phyloP scores from a whole-genome alignment of 768 basidiomycete species.

The Gautieria morchelliformis region DNA sequence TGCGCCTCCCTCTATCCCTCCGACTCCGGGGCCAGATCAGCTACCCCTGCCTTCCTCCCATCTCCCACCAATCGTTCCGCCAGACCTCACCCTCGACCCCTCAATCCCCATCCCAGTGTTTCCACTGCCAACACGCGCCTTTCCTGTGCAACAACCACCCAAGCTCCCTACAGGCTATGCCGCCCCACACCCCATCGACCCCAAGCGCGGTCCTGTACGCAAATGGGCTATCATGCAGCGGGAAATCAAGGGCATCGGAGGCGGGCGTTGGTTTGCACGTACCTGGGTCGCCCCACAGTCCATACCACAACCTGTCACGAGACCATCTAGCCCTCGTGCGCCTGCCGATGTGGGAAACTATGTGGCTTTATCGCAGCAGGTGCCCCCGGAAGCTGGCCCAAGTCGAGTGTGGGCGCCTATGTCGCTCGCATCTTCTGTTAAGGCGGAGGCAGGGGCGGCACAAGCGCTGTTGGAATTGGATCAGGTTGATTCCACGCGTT shows the following conservation, averaged over 20 bases:
- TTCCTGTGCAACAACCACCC: conserved; percentile 68
- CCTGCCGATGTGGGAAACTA: not conserved
- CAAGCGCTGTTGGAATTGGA: not conserved
- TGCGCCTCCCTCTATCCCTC: conserved; percentile 5
- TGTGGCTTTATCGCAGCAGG: not conserved
- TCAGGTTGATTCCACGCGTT: not conserved
- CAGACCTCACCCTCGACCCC: conserved; percentile 39
- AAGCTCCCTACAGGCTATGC: conserved; percentile 73
- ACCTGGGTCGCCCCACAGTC: conserved; percentile 54
- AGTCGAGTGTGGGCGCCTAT: not conserved
- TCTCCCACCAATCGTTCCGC: conserved; percentile 29
- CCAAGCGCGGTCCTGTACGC: conserved; percentile 48
- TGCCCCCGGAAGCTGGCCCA: not conserved
- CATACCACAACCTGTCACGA: not conserved
- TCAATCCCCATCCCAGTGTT: conserved; percentile 54
- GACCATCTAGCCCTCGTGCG: not conserved
- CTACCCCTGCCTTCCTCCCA: not conserved
- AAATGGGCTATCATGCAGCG: conserved; percentile 68
- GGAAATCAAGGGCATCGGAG: conserved; percentile 74
- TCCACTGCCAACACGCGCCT: conserved; percentile 73
- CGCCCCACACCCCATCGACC: conserved; percentile 56
- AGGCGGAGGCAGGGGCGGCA: not conserved
- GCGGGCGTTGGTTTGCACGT: conserved; percentile 70
- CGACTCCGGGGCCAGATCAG: conserved; percentile 3
- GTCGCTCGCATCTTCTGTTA: not conserved